phyloP scores from a whole-genome alignment of 805 yeast genomes.

The Schwanniomyces occidentalis region DNA sequence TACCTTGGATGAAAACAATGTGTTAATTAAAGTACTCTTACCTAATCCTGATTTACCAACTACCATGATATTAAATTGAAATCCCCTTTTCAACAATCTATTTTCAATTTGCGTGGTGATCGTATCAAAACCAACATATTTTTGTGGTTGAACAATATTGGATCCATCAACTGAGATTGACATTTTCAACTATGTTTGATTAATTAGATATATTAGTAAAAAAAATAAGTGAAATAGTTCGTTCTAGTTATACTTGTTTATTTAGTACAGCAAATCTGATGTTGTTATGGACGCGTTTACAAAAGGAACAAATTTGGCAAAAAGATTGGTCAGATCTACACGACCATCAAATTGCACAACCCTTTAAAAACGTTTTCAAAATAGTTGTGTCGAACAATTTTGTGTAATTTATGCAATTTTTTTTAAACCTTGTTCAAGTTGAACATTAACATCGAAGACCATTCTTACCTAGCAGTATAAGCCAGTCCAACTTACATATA shows the following conservation, averaged over 20 bases:
- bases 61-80: conserved; percentile 90
- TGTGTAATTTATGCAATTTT: conserved; percentile 1
- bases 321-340: too few species aligned
- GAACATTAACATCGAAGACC: too few species aligned
- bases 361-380: too few species aligned
- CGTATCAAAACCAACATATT: conserved; percentile 95
- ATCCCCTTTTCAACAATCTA: conserved; percentile 87
- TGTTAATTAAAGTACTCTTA: conserved; percentile 83
- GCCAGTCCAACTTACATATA: too few species aligned
- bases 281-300: conserved; percentile 5
- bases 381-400: not conserved
- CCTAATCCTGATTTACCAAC: conserved; percentile 93
- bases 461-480: too few species aligned
- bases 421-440: conserved; percentile 4
- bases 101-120: conserved; percentile 95
- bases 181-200: not conserved
- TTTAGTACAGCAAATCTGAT: too few species aligned
- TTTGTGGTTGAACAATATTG: conserved; percentile 51
- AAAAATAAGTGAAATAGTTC: conserved; percentile 1
- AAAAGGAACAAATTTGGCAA: too few species aligned
- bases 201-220: conserved; percentile 2
- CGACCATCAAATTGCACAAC: not conserved
- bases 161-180: conserved; percentile 12
- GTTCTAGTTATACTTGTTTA: too few species aligned
- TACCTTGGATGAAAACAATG: conserved; percentile 82